Percentiles rank a stretch among this genome's conserved stretches.
Evolutionary conservation across 371 early-diverging fungal genomes (phyloP).

Genomic region (Umbelopsis sp.): DNA sequence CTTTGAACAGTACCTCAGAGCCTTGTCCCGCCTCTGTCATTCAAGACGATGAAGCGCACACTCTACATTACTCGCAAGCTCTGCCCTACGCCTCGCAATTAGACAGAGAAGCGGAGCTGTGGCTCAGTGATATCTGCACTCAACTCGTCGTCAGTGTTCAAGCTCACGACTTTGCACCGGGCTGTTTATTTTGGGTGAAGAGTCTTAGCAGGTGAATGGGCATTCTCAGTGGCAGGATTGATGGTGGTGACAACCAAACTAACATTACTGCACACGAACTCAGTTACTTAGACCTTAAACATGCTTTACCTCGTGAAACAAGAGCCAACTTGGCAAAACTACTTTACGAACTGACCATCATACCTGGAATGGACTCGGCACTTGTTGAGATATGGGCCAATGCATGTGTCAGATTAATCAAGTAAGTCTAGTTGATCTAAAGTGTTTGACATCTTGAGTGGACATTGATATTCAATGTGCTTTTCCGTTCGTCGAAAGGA

Average conservation of each 20-base stretch:
- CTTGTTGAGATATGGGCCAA: constrained; percentile 62
- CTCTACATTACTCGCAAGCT: constrained; percentile 46
- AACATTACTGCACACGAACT: too few species aligned
- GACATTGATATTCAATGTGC: neutral
- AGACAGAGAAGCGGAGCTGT: constrained; percentile 56
- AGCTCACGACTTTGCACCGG: constrained; percentile 66
- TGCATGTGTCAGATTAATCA: constrained; percentile 58
- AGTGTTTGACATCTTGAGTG: neutral
- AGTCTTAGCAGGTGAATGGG: constrained; percentile 51
- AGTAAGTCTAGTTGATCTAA: constrained; percentile 42
- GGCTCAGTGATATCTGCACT: constrained; percentile 56
- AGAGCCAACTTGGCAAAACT: constrained; percentile 63
- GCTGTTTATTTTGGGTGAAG: constrained; percentile 61
- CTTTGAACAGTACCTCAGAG: neutral
- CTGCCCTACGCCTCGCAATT: constrained; percentile 62
- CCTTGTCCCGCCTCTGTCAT: constrained; percentile 32
- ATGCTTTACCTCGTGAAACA: constrained; percentile 59
- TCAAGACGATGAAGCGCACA: constrained; percentile 44
- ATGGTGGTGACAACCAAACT: too few species aligned
- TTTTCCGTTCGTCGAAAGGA: constrained; percentile 30
- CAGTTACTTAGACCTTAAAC: constrained; percentile 71
- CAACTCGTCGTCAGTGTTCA: constrained; percentile 54
- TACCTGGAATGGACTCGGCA: constrained; percentile 67
- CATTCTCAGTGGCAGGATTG: too few species aligned
- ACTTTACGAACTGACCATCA: constrained; percentile 57